Conservation (phyloP, 768 basidiomycete genomes). For the Mycena haematopus region DNA sequence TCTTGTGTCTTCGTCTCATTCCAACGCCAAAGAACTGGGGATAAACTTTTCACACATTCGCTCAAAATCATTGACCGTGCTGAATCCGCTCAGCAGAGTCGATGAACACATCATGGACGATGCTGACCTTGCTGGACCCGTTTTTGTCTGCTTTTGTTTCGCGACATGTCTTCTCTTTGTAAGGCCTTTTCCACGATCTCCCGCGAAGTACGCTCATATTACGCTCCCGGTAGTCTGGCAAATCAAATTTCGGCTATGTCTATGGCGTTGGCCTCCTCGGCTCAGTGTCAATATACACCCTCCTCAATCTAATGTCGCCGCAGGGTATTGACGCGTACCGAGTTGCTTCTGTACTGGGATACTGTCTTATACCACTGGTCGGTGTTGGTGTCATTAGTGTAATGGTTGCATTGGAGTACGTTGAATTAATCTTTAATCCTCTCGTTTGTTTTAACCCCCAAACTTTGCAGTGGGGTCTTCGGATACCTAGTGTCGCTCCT, state of each 20-base stretch:
- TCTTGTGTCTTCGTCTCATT: slow-evolving; percentile 6
- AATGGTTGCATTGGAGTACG: slow-evolving; percentile 86
- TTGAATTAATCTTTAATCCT: slow-evolving; percentile 30
- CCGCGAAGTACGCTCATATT: slow-evolving; percentile 19
- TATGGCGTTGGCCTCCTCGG: slow-evolving; percentile 98
- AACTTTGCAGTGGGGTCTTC: slow-evolving; percentile 65
- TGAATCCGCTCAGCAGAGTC: slow-evolving; percentile 86
- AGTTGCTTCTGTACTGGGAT: slow-evolving; percentile 93
- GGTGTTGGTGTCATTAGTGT: slow-evolving; percentile 91
- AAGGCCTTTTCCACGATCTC: slow-evolving; percentile 40
- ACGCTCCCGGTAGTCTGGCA: slow-evolving; percentile 76
- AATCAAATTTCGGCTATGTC: slow-evolving; percentile 98
- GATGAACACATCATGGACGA: slow-evolving; percentile 99
- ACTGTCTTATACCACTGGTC: slow-evolving; percentile 97
- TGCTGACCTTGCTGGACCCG: slow-evolving; percentile 94
- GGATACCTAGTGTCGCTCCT: slow-evolving; percentile 85
- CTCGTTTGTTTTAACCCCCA: slow-evolving; percentile 23
- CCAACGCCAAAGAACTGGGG: slow-evolving; percentile 74
- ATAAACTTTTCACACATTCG: slow-evolving; percentile 98
- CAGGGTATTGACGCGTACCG: slow-evolving; percentile 95
- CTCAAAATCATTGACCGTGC: slow-evolving; percentile 91
- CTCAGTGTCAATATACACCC: slow-evolving; percentile 87
- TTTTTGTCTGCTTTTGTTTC: slow-evolving; percentile 95
- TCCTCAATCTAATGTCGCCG: slow-evolving; percentile 97
- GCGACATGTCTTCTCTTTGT: slow-evolving; percentile 92